phyloP scores from a whole-genome alignment of 176 grass and related monocot genomes.

The Areca catechu region DNA sequence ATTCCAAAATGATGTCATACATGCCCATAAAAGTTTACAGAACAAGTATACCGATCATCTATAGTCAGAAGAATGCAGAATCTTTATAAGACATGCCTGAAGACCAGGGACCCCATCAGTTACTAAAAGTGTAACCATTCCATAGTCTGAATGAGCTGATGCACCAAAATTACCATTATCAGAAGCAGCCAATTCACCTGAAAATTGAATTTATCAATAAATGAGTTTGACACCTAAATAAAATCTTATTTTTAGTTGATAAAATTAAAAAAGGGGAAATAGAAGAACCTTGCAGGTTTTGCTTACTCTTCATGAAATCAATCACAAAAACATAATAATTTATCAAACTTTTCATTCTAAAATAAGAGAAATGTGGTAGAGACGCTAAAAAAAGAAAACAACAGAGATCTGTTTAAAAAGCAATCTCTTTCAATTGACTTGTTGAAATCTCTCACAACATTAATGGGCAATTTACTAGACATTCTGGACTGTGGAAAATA shows the following conservation, averaged over 20 bases:
- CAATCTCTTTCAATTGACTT: no score
- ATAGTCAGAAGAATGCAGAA: background rate
- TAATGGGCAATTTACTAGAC: no score
- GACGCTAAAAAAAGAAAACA: no score
- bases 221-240: no score
- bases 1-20: conserved; percentile 1
- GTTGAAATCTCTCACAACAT: no score
- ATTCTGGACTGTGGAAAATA: no score
- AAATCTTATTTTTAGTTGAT: no score
- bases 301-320: no score
- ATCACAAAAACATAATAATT: background rate
- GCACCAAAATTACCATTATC: conserved; percentile 59
- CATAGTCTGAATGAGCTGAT: conserved; percentile 73
- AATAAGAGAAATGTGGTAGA: no score
- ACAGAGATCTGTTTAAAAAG: no score
- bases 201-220: background rate
- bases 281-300: no score
- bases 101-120: conserved; percentile 71
- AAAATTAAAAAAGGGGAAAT: no score
- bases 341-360: background rate
- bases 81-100: conserved; percentile 30
- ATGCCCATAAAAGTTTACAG: background rate
- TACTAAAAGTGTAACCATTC: conserved; percentile 50
- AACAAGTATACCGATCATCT: background rate
- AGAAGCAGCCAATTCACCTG: conserved; percentile 32